Evolutionary conservation across 2,329 filamentous ascomycete species (phyloP), one percentile per base, ranked within the genome.

Genomic region (Sporothrix euskadiensis): DNA sequence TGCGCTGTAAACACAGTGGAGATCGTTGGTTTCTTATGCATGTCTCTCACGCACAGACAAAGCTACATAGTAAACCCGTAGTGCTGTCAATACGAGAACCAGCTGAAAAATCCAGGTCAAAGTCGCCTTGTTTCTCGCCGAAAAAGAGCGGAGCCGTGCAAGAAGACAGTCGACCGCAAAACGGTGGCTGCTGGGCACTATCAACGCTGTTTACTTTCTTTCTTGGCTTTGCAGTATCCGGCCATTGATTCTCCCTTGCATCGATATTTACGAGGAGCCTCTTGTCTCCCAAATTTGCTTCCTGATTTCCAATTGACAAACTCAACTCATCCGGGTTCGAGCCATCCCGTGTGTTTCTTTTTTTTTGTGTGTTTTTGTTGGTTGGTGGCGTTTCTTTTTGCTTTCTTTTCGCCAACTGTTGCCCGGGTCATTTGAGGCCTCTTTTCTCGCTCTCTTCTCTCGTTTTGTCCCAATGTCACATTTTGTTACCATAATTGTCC

Each of bases 71-170:
- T 9, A 10, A 10, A 26, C 26, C 26, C n/a, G 16, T 19, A 54
- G 5, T 52, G 6, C 49, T 54, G 52, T 54, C 57, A 63, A 61
- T 63, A 63, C 35, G 59, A 44, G 35, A 41, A 63, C 59, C 35
- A 63, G 59, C 59, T 63, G 59, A 63, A 63, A 41, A 56, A 9
- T 6, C 19, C 5, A 22, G 22, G 52, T 54, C 52, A 22, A 30
- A 14, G 9, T 49, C 14, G 19, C 44, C 14, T 35, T 35, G 35
- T 35, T 59, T 59, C 7, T 63, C 8, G 59, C 59, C 35, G 39
- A 44, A n/a, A 63, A 63, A 63, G 59, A 63, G 59, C 59, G 59
- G 35, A 44, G 59, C 59, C 59, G 59, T 41, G 59, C 39, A 26
- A 26, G n/a, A 22, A 44, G 39, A 19, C 5, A 14, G n/a, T 9